Conservation (phyloP, 2,329 filamentous ascomycete genomes). For the Colletotrichum cereale region DNA sequence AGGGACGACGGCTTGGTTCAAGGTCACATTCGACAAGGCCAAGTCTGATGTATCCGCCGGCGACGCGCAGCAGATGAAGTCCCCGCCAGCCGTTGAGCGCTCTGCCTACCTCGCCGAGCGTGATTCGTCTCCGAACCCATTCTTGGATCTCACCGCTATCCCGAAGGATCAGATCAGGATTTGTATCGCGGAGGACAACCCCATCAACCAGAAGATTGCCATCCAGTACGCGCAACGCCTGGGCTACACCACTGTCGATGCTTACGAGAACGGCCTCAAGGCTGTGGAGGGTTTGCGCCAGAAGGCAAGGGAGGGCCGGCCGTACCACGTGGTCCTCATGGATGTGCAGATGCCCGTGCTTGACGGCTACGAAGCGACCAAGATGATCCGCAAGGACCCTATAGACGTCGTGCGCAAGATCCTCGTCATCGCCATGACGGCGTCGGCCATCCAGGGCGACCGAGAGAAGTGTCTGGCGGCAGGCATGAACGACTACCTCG, state of each 20-base stretch:
- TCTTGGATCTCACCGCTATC: slow-evolving; percentile 78
- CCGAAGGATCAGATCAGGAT: slow-evolving; percentile 84
- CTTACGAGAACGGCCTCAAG: slow-evolving; percentile 90
- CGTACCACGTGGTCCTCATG: slow-evolving; percentile 94
- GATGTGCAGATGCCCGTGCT: slow-evolving; percentile 96
- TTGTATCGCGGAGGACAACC: slow-evolving; percentile 95
- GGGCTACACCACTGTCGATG: slow-evolving; percentile 84
- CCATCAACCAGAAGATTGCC: slow-evolving; percentile 94
- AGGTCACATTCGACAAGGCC: slow-evolving; percentile 87
- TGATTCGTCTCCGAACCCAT: slow-evolving; percentile 57
- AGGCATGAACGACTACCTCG: slow-evolving; percentile 97
- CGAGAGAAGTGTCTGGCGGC: slow-evolving; percentile 95
- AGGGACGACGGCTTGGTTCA: slow-evolving; percentile 82
- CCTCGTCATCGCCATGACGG: slow-evolving; percentile 98
- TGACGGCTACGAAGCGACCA: slow-evolving; percentile 92
- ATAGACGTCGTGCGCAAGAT: slow-evolving; percentile 83
- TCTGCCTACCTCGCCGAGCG: slow-evolving; percentile 52
- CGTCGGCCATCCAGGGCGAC: slow-evolving; percentile 93
- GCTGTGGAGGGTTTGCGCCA: slow-evolving; percentile 87
- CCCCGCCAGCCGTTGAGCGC: slow-evolving; percentile 52
- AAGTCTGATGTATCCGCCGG: slow-evolving; percentile 70
- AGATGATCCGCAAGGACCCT: slow-evolving; percentile 81
- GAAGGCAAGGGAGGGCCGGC: slow-evolving; percentile 76
- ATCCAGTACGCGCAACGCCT: slow-evolving; percentile 90
- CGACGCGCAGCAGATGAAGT: slow-evolving; percentile 59